Percentiles rank a stretch among this genome's conserved stretches.
phyloP scores from a whole-genome alignment of 768 basidiomycete genomes.

The Hypholoma sublateritium region DNA sequence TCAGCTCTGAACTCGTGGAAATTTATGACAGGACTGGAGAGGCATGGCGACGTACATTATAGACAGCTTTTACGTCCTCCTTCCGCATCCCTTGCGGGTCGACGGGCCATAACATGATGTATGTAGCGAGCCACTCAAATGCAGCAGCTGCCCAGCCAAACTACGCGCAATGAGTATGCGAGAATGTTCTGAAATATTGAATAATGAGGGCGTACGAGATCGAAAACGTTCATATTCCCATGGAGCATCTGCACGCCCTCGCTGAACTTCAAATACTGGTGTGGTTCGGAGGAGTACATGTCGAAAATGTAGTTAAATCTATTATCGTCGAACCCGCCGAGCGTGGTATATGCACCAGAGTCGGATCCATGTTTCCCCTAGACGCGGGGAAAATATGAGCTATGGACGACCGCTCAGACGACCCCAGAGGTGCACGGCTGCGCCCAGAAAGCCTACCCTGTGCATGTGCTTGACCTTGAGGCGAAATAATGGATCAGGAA shows the following conservation, averaged over 20 bases:
- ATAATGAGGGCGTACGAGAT: slow-evolving; percentile 27
- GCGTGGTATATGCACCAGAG: slow-evolving; percentile 33
- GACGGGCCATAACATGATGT: slow-evolving; percentile 35
- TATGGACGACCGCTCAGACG: neutral
- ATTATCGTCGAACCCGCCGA: slow-evolving; percentile 38
- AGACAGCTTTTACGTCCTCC: slow-evolving; percentile 39
- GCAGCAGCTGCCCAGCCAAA: slow-evolving; percentile 41
- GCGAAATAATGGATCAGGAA: slow-evolving; percentile 46
- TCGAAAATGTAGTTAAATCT: slow-evolving; percentile 41
- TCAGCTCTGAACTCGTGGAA: neutral
- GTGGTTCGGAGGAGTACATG: slow-evolving; percentile 39
- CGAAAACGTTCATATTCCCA: slow-evolving; percentile 38
- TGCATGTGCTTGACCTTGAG: slow-evolving; percentile 40
- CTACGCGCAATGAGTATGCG: slow-evolving; percentile 17
- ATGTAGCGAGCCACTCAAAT: slow-evolving; percentile 42
- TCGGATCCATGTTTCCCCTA: slow-evolving; percentile 47
- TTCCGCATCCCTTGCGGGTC: slow-evolving; percentile 35
- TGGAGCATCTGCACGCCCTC: slow-evolving; percentile 41
- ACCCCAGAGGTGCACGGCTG: no score
- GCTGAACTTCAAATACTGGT: slow-evolving; percentile 36
- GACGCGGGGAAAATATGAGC: neutral
- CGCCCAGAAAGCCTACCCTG: slow-evolving; percentile 24
- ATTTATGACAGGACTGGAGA: neutral
- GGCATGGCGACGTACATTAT: slow-evolving; percentile 30
- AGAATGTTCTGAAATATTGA: neutral